Percentiles rank a stretch among this genome's conserved stretches.
phyloP scores from a whole-genome alignment of 768 basidiomycete genomes.

The Naganishia antarctica region DNA sequence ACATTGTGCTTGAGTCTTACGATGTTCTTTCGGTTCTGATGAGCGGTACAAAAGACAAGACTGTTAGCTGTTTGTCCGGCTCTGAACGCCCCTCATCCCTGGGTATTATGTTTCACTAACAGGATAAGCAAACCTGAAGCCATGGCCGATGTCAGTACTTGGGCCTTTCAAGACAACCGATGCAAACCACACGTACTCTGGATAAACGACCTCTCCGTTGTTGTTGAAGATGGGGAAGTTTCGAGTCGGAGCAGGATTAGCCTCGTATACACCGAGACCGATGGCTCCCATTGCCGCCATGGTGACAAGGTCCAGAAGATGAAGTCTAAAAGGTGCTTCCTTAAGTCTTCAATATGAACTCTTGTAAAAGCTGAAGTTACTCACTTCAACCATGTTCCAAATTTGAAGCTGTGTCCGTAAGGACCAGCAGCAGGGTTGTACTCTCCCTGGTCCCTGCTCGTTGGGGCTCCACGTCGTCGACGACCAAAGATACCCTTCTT shows the following conservation, averaged over 20 bases:
- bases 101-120: conserved; percentile 27
- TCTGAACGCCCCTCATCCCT: background rate
- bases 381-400: conserved; percentile 24
- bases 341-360: background rate
- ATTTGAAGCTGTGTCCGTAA: conserved; percentile 21
- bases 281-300: conserved; percentile 58
- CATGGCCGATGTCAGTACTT: background rate
- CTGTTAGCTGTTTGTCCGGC: too few species aligned
- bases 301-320: conserved; percentile 57
- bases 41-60: background rate
- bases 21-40: conserved; percentile 53
- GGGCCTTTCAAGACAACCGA: too few species aligned
- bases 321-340: conserved; percentile 48
- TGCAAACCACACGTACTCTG: conserved; percentile 51
- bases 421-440: conserved; percentile 2
- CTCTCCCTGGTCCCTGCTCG: background rate
- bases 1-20: too few species aligned
- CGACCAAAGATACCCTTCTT: conserved; percentile 10
- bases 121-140: conserved; percentile 51
- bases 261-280: conserved; percentile 58
- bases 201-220: conserved; percentile 53
- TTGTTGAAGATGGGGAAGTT: conserved; percentile 41
- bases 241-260: conserved; percentile 47
- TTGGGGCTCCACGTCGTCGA: background rate
- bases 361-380: background rate